These are phyloP conservation scores for Verticillium nubilum DNA, from an alignment of 2,329 filamentous ascomycete genomes.

Conservation along the genomic window DNA sequence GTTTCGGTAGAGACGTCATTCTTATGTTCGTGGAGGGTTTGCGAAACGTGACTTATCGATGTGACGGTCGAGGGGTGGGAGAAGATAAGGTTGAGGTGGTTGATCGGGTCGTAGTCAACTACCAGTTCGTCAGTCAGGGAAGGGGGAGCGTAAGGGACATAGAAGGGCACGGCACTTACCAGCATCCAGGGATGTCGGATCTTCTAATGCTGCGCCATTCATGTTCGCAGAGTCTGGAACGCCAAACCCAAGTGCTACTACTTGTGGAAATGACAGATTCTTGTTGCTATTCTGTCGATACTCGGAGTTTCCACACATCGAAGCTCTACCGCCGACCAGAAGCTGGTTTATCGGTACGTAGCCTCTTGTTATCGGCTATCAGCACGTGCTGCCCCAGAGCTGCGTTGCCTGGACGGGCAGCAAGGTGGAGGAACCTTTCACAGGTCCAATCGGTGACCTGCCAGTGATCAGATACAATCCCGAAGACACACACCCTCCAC, in stretches of 20 bases:
- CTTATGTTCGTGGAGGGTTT: conserved; percentile 68
- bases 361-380: neutral
- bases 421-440: neutral
- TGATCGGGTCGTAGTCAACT: conserved; percentile 84
- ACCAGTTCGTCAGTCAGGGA: conserved; percentile 13
- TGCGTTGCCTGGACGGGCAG: neutral
- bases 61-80: conserved; percentile 80
- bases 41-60: conserved; percentile 69
- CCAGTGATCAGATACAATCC: neutral
- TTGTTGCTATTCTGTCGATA: neutral
- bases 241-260: neutral
- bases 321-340: neutral
- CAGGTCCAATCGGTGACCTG: neutral
- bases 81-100: conserved; percentile 91
- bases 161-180: conserved; percentile 25
- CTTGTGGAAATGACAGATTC: neutral
- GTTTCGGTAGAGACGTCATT: conserved; percentile 80
- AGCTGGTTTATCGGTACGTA: neutral
- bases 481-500: neutral
- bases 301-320: neutral
- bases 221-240: conserved; percentile 21
- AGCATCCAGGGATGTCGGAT: conserved; percentile 36
- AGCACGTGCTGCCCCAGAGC: neutral
- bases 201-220: conserved; percentile 29
- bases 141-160: neutral